Percentiles rank a stretch among this genome's conserved stretches.
Evolutionary conservation across 78 protist genomes (phyloP).

Genomic region (Protostelium mycophagum): DNA sequence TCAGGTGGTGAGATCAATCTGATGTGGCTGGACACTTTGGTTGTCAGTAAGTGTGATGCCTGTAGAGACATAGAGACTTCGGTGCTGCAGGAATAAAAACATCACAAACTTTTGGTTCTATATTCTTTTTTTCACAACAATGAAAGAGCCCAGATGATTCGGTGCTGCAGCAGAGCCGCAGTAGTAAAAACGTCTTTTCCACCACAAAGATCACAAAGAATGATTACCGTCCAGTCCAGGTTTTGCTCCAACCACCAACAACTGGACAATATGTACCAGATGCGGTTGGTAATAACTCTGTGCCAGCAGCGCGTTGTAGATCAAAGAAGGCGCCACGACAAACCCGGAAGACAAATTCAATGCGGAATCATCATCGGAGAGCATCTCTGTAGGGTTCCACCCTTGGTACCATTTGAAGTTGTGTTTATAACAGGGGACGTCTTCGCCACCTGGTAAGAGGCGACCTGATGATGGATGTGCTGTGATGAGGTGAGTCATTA

Average conservation of each 20-base stretch:
- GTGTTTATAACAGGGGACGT: not conserved
- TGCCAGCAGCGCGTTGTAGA: not conserved
- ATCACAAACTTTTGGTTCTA: too few relatives aligned
- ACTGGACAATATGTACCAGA: not conserved
- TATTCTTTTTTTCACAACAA: too few relatives aligned
- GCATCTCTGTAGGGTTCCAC: not conserved
- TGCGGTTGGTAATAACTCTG: not conserved
- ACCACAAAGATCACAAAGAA: not conserved
- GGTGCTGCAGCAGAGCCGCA: too few relatives aligned
- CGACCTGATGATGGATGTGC: not conserved
- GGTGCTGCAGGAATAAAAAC: too few relatives aligned
- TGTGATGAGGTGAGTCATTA: not conserved
- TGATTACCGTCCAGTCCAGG: not conserved
- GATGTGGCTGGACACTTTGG: not conserved
- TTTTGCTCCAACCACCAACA: not conserved
- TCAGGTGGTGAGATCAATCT: not conserved
- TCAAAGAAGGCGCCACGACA: not conserved
- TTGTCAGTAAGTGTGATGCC: too few relatives aligned
- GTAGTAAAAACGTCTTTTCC: too few relatives aligned
- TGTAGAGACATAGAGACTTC: too few relatives aligned
- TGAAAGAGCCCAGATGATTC: too few relatives aligned
- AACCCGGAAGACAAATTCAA: not conserved
- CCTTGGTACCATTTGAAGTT: not conserved
- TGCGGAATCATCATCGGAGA: not conserved
- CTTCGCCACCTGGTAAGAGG: not conserved